Percentiles rank a stretch among this genome's conserved stretches.
phyloP scores from a whole-genome alignment of 2,329 filamentous ascomycete genomes.

The Neofusicoccum cordaticola region DNA sequence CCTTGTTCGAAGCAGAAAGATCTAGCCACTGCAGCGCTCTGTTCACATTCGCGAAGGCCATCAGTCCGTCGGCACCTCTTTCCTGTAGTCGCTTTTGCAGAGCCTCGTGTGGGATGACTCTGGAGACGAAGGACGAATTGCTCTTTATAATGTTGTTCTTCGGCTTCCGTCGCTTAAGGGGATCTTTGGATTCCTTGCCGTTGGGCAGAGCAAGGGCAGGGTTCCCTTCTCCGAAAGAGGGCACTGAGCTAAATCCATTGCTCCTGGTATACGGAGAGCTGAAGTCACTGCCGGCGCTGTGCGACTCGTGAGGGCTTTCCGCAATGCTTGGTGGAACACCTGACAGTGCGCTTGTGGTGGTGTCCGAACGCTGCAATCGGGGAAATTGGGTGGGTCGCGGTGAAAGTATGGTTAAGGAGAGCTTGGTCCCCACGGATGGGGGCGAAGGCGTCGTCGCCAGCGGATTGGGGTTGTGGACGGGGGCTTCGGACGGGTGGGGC shows the following conservation, averaged over 20 bases:
- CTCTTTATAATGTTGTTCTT: constrained; percentile 99
- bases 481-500: constrained; percentile 90
- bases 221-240: constrained; percentile 85
- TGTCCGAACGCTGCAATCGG: constrained; percentile 41
- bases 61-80: constrained; percentile 72
- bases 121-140: constrained; percentile 97
- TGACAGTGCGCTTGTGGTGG: constrained; percentile 40
- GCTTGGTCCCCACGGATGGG: constrained; percentile 78
- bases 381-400: constrained; percentile 46
- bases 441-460: constrained; percentile 80
- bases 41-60: constrained; percentile 94
- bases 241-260: constrained; percentile 39
- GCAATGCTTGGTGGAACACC: constrained; percentile 47
- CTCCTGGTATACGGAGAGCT: constrained; percentile 32
- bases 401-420: constrained; percentile 74
- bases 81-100: constrained; percentile 77
- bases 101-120: constrained; percentile 85
- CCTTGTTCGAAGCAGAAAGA: constrained; percentile 71
- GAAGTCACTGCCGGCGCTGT: constrained; percentile 45
- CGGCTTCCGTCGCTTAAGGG: constrained; percentile 77
- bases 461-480: constrained; percentile 82
- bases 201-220: constrained; percentile 61
- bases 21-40: constrained; percentile 96
- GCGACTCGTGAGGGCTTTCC: constrained; percentile 42
- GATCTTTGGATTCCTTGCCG: constrained; percentile 65